Evolutionary conservation across 2,329 filamentous ascomycete species (phyloP).

Genomic region (Stachybotrys chartarum): DNA sequence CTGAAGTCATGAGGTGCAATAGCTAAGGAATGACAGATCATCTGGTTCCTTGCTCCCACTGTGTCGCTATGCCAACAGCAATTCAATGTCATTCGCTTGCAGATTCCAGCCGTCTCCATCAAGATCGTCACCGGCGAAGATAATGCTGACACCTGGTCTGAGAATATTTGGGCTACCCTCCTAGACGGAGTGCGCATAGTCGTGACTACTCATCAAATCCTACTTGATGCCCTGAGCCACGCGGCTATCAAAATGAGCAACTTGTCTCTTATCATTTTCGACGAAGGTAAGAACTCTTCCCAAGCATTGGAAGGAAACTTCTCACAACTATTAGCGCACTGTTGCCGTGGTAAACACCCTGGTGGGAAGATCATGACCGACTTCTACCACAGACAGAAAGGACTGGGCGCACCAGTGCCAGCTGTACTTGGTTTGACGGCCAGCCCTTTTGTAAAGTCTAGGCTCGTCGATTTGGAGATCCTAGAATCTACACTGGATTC

Average conservation of each 20-base stretch:
- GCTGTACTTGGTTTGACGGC: conserved; percentile 73
- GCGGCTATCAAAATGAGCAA: conserved; percentile 61
- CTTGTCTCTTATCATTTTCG: conserved; percentile 68
- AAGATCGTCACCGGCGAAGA: conserved; percentile 61
- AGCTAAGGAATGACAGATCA: conserved; percentile 31
- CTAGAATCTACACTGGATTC: conserved; percentile 68
- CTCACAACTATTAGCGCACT: conserved; percentile 53
- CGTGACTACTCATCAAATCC: conserved; percentile 68
- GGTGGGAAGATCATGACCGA: conserved; percentile 65
- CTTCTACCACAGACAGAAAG: conserved; percentile 54
- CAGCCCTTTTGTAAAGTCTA: conserved; percentile 62
- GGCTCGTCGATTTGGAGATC: conserved; percentile 43
- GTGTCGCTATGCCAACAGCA: conserved; percentile 63
- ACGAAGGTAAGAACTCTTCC: conserved; percentile 57
- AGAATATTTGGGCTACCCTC: conserved; percentile 58
- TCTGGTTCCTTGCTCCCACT: conserved; percentile 72
- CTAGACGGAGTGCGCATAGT: conserved; percentile 62
- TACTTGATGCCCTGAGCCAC: conserved; percentile 67
- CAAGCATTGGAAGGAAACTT: not conserved
- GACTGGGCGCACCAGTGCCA: conserved; percentile 39
- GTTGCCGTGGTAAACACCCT: conserved; percentile 58
- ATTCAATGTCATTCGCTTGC: conserved; percentile 46
- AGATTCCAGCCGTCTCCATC: conserved; percentile 53
- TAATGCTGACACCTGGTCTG: conserved; percentile 66
- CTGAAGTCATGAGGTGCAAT: not conserved